phyloP scores from a whole-genome alignment of 805 yeast species.

The Ogataea populi-albae region DNA sequence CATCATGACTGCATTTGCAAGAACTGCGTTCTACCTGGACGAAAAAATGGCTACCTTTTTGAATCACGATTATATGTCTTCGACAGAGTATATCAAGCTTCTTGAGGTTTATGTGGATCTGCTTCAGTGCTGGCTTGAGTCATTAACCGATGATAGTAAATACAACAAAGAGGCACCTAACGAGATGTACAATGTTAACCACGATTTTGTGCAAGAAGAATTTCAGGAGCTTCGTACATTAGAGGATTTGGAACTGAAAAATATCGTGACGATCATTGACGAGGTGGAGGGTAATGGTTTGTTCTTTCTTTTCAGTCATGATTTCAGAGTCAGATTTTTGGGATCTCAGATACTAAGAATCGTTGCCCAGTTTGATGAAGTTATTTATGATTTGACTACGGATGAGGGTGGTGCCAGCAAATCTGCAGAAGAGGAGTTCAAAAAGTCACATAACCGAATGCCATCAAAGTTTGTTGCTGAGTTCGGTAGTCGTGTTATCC shows the following conservation, averaged over 20 bases:
- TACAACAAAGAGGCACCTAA: conserved; percentile 29
- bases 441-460: conserved; percentile 47
- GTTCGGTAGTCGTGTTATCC: conserved; percentile 71
- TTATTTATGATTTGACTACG: conserved; percentile 50
- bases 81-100: conserved; percentile 56
- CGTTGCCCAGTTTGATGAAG: conserved; percentile 85
- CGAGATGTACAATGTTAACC: conserved; percentile 35
- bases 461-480: conserved; percentile 77
- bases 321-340: conserved; percentile 64
- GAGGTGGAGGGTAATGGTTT: conserved; percentile 96
- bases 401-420: conserved; percentile 10
- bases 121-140: conserved; percentile 76
- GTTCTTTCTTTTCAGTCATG: conserved; percentile 88
- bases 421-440: conserved; percentile 17
- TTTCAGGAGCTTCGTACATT: conserved; percentile 43
- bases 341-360: conserved; percentile 75
- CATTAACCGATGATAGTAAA: conserved; percentile 42
- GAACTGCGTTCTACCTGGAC: conserved; percentile 71
- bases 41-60: conserved; percentile 61
- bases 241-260: conserved; percentile 73
- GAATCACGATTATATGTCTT: conserved; percentile 56
- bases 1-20: conserved; percentile 71
- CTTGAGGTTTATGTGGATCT: conserved; percentile 75
- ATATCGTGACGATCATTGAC: conserved; percentile 80
- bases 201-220: conserved; percentile 35